Base-by-base conservation (phyloP, 768 basidiomycete species). In the Chalciporus pseudorubinellus region DNA sequence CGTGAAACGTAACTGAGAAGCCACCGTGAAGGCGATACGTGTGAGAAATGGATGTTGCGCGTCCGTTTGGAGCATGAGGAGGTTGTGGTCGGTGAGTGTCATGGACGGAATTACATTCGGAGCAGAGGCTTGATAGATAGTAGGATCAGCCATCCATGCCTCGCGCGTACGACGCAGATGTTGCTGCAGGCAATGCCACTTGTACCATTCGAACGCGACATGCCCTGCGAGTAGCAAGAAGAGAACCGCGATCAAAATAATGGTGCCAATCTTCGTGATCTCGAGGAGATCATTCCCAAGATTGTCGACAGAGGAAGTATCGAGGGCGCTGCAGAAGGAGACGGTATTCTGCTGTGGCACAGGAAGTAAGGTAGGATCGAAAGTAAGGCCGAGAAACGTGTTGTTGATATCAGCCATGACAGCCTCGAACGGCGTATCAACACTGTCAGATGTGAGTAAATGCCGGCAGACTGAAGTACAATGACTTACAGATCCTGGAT, bases 381-480 rank as follows among this genome's bases (percentile, higher is more conserved):
- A 88, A 31, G 75, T 72, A 36, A 95, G 75, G n/a, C 79, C 78
- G 26, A 77, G 62, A 56, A 97, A 88, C 0, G 92, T 94, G 51
- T 84, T 77, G 64, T 95, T 95, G 68, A 98, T 93, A 44, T 95
- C 90, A 53, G 82, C 74, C 69, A 94, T 97, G 46, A 98, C 68
- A 3, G 82, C 74, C 62, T 97, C 90, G 63, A 98, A 97, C 0
- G 95, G 95, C 0, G 80, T 85, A 63, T 89, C 83, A 57, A 97
- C 80, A 49, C 87, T 92, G 46, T 4, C 10, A 53, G 9, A 20
- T 26, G 5, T 41, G 50, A 49, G 48, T 48, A 19, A 31, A 19
- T 20, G 11, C 46, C 28, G 40, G 40, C 40, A 42, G 7, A 46
- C 16, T 21, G 16, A 6, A 39, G 18, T n/a, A 18, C 19, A 33